Conservation (phyloP, 495 filamentous ascomycete genomes). For the Cryomyces minteri region DNA sequence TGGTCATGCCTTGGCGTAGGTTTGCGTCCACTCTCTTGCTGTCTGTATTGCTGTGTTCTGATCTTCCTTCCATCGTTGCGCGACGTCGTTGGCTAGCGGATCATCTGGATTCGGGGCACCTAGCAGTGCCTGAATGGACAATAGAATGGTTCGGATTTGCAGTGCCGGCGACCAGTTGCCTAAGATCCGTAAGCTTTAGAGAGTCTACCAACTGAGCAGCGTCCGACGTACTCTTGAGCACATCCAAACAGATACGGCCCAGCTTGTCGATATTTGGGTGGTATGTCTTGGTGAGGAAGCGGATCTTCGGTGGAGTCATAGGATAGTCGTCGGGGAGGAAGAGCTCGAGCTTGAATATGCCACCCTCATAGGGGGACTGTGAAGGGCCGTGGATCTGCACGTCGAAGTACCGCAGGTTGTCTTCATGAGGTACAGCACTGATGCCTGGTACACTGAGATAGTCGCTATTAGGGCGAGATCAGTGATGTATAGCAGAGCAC, state of each 20-base stretch:
- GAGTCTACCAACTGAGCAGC: not conserved
- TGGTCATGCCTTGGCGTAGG: conserved; percentile 40
- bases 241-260: conserved; percentile 91
- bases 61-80: conserved; percentile 95
- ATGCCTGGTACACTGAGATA: conserved; percentile 72
- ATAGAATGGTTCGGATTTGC: conserved; percentile 91
- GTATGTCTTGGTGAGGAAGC: conserved; percentile 97
- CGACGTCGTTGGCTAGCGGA: conserved; percentile 89
- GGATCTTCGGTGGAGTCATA: conserved; percentile 96
- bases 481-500: not conserved
- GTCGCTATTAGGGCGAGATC: not conserved
- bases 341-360: conserved; percentile 91
- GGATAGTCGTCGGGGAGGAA: conserved; percentile 99
- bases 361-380: conserved; percentile 90
- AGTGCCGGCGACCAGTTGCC: conserved; percentile 98
- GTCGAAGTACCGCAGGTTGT: conserved; percentile 96
- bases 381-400: conserved; percentile 91
- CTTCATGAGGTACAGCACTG: conserved; percentile 92
- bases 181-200: conserved; percentile 17
- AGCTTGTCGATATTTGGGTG: conserved; percentile 98
- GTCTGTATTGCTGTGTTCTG: conserved; percentile 80
- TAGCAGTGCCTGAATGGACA: conserved; percentile 92
- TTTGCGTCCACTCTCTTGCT: conserved; percentile 73
- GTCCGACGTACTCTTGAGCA: conserved; percentile 69
- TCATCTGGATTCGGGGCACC: conserved; percentile 97